These are phyloP conservation scores for Phaeotremella skinneri DNA, from an alignment of 768 basidiomycete species.

Conservation along the genomic window DNA sequence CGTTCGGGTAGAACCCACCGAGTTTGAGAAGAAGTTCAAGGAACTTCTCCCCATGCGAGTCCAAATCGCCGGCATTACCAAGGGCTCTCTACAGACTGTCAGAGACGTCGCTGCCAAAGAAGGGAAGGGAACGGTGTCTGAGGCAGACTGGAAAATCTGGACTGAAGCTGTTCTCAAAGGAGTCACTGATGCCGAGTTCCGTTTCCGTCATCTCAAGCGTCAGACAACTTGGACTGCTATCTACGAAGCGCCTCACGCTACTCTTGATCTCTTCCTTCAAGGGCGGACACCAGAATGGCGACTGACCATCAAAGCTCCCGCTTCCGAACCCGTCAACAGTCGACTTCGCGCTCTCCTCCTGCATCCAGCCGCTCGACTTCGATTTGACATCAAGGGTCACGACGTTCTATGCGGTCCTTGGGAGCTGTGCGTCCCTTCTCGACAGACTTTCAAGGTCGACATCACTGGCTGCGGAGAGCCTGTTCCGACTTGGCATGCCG, in stretches of 20 bases:
- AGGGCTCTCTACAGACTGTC: constrained; percentile 59
- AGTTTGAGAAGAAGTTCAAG: constrained; percentile 75
- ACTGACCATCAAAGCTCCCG: constrained; percentile 69
- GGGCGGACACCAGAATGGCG: constrained; percentile 81
- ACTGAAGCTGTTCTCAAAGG: constrained; percentile 42
- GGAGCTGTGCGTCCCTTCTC: constrained; percentile 73
- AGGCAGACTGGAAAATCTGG: constrained; percentile 69
- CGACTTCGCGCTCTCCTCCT: constrained; percentile 71
- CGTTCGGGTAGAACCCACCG: constrained; percentile 67
- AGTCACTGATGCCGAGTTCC: constrained; percentile 57
- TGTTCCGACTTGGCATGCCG: constrained; percentile 80
- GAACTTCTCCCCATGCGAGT: constrained; percentile 83
- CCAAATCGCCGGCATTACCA: constrained; percentile 55
- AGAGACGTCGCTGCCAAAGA: constrained; percentile 23
- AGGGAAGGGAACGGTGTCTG: constrained; percentile 33
- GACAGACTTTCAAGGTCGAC: constrained; percentile 60
- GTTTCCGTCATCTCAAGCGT: constrained; percentile 79
- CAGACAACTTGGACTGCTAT: constrained; percentile 82
- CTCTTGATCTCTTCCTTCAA: constrained; percentile 73
- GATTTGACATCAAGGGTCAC: constrained; percentile 40
- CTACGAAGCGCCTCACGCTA: constrained; percentile 69
- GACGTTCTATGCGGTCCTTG: constrained; percentile 63
- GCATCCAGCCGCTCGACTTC: constrained; percentile 73
- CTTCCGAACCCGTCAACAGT: constrained; percentile 69
- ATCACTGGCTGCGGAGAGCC: constrained; percentile 62